Base-by-base conservation (phyloP, 495 filamentous ascomycete species). In the Podospora tetraspora region DNA sequence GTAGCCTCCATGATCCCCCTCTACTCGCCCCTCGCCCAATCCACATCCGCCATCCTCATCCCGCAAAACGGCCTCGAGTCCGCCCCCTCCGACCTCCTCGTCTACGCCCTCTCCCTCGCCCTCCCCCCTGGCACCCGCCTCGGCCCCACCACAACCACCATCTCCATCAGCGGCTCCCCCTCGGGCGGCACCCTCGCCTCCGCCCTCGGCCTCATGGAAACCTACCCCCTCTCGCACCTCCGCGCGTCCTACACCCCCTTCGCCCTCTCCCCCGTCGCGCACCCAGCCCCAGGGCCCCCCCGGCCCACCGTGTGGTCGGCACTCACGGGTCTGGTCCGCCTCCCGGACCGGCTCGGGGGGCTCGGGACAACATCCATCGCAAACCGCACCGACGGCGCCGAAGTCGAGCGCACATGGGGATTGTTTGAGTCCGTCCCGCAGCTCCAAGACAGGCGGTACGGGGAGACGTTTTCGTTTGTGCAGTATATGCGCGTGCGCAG, bases 1-100 rank as follows among this genome's bases (percentile, higher is more conserved):
- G 85, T 93, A 27, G 80, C 84, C 67, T 80, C 86, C 25, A 95
- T 97, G 83, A 87, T 97, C 65, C 83, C 88, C 21, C 91, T 92
- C 70, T 95, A 96, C 74, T 86, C 94, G 67, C 83, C 87, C 13
- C 84, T 79, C 1, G 95, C 95, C 19, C 88, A 93, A 73, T 76
- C 78, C 16, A 93, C 84, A 69, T 90, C 91, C 59, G 91, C 92
- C 27, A 90, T 95, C 77, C 90, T 97, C 67, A 93, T 99, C 63
- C 91, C 92, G 10, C 90, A 92, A 72, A 87, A 89, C 71, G 95
- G 91, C 16, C 79, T 97, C 61, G 95, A 99, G 74, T 94, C 91
- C 52, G 92, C 89, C 1, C 92, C 92, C 0, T 83, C 93, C 0
- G 95, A 99, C 78, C 81, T 97, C 23, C 76, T 93, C 43, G 83